Evolutionary conservation across 2,329 filamentous ascomycete species (phyloP).

Genomic region (Trichoderma sp.): DNA sequence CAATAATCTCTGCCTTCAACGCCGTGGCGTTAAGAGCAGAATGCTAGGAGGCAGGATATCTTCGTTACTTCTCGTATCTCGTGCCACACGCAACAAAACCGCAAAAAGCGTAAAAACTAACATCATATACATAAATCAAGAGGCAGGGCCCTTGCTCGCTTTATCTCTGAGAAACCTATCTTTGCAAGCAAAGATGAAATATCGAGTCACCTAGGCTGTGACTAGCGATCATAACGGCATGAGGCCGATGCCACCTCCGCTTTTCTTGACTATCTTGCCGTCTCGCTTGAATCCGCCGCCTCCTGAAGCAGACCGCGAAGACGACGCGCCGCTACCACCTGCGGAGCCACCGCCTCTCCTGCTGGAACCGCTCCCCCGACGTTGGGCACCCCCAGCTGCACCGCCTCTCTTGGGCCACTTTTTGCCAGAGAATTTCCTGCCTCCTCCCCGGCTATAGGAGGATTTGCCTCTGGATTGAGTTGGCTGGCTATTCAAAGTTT

Average conservation of each 20-base stretch:
- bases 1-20: not conserved
- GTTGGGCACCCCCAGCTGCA: conserved; percentile 36
- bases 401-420: conserved; percentile 35
- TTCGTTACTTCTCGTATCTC: conserved; percentile 5
- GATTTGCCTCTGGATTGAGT: conserved; percentile 33
- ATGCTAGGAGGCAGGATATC: not conserved
- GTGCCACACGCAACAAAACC: not conserved
- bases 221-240: conserved; percentile 41
- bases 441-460: conserved; percentile 33
- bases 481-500: conserved; percentile 34
- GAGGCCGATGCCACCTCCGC: conserved; percentile 40
- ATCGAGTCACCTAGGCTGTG: not conserved
- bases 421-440: conserved; percentile 36
- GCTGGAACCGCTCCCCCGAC: conserved; percentile 34
- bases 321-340: conserved; percentile 22
- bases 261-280: conserved; percentile 39
- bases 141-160: not conserved
- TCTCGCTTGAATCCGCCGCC: conserved; percentile 33
- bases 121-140: not conserved
- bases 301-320: conserved; percentile 28
- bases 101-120: not conserved
- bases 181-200: not conserved
- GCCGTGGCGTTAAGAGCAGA: not conserved
- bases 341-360: conserved; percentile 36
- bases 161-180: not conserved